Conservation (phyloP, 345 rosid genomes). For the Iberis pinnata region DNA sequence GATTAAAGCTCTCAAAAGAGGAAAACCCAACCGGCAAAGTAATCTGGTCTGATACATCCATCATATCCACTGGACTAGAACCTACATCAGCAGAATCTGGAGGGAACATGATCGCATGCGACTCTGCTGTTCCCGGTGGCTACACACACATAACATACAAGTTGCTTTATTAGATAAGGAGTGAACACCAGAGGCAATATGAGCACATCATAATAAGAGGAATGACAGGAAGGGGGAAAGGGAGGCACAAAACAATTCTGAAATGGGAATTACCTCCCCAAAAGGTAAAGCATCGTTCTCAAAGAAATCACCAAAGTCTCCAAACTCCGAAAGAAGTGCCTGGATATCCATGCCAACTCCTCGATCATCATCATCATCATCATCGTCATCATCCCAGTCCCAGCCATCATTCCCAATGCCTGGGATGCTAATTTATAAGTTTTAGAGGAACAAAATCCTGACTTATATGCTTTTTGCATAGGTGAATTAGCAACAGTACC, state of each 20-base stretch:
- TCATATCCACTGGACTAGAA: constrained; percentile 64
- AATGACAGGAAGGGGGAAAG: no score
- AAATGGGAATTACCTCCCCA: constrained; percentile 69
- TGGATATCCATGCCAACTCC: constrained; percentile 84
- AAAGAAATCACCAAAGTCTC: constrained; percentile 97
- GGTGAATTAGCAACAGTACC: constrained; percentile 39
- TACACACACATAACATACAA: constrained; percentile 36
- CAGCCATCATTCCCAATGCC: constrained; percentile 78
- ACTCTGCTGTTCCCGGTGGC: constrained; percentile 99
- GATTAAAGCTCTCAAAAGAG: constrained; percentile 79
- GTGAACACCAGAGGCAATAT: constrained; percentile 5
- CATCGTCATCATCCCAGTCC: constrained; percentile 61
- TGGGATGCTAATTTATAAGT: constrained; percentile 48
- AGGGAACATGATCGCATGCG: constrained; percentile 72
- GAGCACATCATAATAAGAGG: constrained; percentile 3
- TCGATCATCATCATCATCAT: constrained; percentile 80
- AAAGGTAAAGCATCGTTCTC: constrained; percentile 88
- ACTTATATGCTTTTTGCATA: constrained; percentile 43
- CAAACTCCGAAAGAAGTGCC: constrained; percentile 96
- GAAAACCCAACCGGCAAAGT: constrained; percentile 66
- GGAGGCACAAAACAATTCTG: no score
- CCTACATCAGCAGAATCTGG: constrained; percentile 79
- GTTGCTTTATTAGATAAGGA: constrained; percentile 18
- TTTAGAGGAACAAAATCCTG: constrained; percentile 49
- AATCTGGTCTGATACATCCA: constrained; percentile 81